These are phyloP conservation scores for Diaporthe nobilis DNA, from an alignment of 2,329 filamentous ascomycete species.

Conservation along the genomic window DNA sequence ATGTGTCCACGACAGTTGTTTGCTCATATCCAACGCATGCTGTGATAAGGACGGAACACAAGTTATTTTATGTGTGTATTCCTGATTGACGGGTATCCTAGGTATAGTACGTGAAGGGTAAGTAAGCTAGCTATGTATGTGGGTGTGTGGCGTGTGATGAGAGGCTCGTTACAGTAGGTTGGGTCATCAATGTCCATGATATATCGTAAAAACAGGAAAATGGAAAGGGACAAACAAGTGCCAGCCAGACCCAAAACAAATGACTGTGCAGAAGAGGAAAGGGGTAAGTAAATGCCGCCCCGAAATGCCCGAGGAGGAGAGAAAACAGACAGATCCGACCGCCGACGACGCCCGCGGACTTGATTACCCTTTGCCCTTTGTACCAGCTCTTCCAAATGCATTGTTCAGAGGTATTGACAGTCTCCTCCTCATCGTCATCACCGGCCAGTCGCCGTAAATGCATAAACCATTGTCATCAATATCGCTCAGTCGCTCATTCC, in stretches of 20 bases:
- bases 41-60: background rate
- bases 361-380: constrained; percentile 7
- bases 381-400: constrained; percentile 22
- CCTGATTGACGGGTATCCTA: constrained; percentile 41
- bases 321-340: constrained; percentile 23
- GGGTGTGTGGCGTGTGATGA: constrained; percentile 8
- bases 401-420: constrained; percentile 2
- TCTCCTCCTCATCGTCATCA: constrained; percentile 6
- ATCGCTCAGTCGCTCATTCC: constrained; percentile 11
- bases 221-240: constrained; percentile 14
- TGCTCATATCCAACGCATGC: background rate
- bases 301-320: constrained; percentile 12
- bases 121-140: constrained; percentile 24
- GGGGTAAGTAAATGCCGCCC: constrained; percentile 26
- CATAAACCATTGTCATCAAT: constrained; percentile 28
- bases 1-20: background rate
- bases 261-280: constrained; percentile 10
- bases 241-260: constrained; percentile 19
- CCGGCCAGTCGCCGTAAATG: background rate
- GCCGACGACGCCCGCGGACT: constrained; percentile 15
- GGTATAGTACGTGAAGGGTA: constrained; percentile 40
- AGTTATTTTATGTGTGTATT: constrained; percentile 19
- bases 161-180: constrained; percentile 38
- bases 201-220: constrained; percentile 42
- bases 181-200: constrained; percentile 40